Base-by-base conservation (phyloP, 345 rosid genomes). In the Dovyalis caffra region DNA sequence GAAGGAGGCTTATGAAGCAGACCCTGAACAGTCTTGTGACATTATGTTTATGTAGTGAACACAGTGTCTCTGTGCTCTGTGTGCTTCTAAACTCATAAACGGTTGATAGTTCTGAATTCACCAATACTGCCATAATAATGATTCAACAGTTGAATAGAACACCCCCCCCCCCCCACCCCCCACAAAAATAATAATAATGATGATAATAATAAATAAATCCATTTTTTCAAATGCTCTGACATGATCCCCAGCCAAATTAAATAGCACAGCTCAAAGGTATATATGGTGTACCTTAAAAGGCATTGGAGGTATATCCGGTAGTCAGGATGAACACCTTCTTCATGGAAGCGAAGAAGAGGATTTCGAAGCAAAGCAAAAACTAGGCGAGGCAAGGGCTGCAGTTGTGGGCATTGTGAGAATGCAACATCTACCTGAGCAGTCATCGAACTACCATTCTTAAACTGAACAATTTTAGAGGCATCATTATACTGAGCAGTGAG, bases 281-380 rank as follows among this genome's bases (percentile, higher is more conserved):
- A 66, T 32, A 64, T 66, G n/a, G 58, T 1, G 23, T 90, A 95
- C 98, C 98, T 93, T 90, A 93, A 95, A 82, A 95, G 99, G 84
- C 98, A 95, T 73, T 93, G 99, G 74, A 95, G 78, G 82, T 90
- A 93, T 81, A 95, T 93, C 80, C 95, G 85, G 78, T 89, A 91
- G 79, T 95, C 97, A 60, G 97, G 99, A 82, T 95, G 99, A 76
- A 93, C 98, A 64, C 97, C 99, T 89, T 95, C 98, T 87, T 95
- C 98, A 75, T 95, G 97, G 80, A 91, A 88, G 74, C 90, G 95
- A 68, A 91, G 90, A 80, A 95, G 93, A 70, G 97, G 98, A 69
- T 93, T 93, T 66, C 98, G 90, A 56, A 95, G 98, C 76, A 95
- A 79, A 70, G 98, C 99, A 80, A 95, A 95, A 78, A 91, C 88